phyloP scores from a whole-genome alignment of 148 eudicot genomes.

The Camellia sinensis region DNA sequence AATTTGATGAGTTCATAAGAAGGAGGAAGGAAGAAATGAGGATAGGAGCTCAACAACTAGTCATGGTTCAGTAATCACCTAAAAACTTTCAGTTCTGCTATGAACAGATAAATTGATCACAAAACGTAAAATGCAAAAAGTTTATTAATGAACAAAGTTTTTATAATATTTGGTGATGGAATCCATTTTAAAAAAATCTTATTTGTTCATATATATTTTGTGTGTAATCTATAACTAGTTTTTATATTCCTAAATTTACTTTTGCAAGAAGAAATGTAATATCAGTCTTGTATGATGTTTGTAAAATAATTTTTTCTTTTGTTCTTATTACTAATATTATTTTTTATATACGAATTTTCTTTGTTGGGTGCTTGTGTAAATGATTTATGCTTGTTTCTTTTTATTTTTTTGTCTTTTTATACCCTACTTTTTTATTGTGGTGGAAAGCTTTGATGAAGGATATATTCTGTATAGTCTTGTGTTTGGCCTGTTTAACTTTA shows the following conservation, averaged over 20 bases:
- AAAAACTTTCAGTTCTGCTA: neutral
- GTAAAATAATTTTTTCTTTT: neutral
- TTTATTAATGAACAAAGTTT: too few species aligned
- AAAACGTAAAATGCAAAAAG: too few species aligned
- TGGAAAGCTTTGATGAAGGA: neutral
- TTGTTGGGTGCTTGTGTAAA: neutral
- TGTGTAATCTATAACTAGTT: too few species aligned
- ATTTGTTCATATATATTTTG: too few species aligned
- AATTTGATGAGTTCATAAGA: constrained; percentile 75
- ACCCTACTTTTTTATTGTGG: neutral
- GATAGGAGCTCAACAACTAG: constrained; percentile 49
- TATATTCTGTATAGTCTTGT: neutral
- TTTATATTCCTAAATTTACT: too few species aligned
- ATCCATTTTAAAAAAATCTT: too few species aligned
- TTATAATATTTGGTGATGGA: too few species aligned
- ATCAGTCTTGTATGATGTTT: neutral
- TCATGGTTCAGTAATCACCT: constrained; percentile 23
- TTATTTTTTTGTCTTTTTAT: neutral
- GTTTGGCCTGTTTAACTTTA: neutral
- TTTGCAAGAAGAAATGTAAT: neutral
- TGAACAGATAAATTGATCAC: too few species aligned
- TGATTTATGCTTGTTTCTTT: constrained; percentile 1
- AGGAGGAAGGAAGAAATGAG: constrained; percentile 66
- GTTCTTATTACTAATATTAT: neutral
- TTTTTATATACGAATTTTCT: neutral